Percentiles rank a stretch among this genome's conserved stretches.
Evolutionary conservation across 2,329 filamentous ascomycete species (phyloP).

Genomic region (Verticillium alfalfae): DNA sequence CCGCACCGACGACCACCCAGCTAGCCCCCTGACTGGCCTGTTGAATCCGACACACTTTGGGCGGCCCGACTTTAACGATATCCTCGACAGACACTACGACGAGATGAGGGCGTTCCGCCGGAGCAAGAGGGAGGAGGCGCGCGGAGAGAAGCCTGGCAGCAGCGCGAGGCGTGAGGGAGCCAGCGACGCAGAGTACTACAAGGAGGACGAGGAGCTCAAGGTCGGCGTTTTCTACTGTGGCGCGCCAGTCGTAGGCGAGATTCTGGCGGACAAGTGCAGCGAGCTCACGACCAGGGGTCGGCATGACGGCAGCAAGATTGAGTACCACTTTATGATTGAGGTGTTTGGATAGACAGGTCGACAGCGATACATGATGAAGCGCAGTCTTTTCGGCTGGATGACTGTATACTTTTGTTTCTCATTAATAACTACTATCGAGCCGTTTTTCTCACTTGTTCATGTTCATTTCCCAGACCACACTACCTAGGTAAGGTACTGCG

Average conservation of each 20-base stretch:
- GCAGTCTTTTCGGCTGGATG: too few relatives aligned
- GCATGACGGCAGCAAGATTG: conserved; percentile 43
- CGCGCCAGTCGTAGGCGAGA: conserved; percentile 47
- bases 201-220: conserved; percentile 30
- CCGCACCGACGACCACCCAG: conserved; percentile 42
- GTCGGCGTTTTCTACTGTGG: conserved; percentile 55
- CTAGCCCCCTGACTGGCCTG: conserved; percentile 48
- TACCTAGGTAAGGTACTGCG: too few relatives aligned
- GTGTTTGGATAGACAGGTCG: conserved; percentile 38
- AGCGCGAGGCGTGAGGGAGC: background rate
- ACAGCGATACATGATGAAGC: background rate
- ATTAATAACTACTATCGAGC: too few relatives aligned
- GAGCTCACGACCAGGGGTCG: conserved; percentile 43
- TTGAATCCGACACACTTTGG: conserved; percentile 49
- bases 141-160: conserved; percentile 1
- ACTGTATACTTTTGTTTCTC: too few relatives aligned
- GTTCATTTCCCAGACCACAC: too few relatives aligned
- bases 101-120: conserved; percentile 37
- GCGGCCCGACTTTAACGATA: conserved; percentile 44
- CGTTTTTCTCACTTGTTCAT: background rate
- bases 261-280: conserved; percentile 48
- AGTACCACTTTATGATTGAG: conserved; percentile 54
- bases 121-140: conserved; percentile 13
- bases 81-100: conserved; percentile 48
- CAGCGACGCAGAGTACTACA: conserved; percentile 1